Base-by-base conservation (phyloP, 306 rosid genomes). In the Cucurbita ficifolia region DNA sequence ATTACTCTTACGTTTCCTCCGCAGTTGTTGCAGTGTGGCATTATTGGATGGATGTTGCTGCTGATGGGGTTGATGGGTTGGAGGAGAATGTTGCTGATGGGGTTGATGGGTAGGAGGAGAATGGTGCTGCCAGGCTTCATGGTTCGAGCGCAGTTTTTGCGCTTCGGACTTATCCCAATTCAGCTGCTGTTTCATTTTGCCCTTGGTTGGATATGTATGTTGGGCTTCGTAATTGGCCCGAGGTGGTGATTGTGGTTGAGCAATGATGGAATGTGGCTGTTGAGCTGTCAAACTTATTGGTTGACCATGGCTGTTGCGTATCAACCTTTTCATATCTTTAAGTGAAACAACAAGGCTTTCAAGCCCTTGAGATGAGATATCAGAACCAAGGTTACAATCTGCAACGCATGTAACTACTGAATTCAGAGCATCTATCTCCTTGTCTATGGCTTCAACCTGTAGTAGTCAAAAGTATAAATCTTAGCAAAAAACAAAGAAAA, bases 391-490 rank as follows among this genome's bases (percentile, higher is more conserved):
- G 13, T 77, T 73, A 81, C 81, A 64, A n/a, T 85, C 88, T 52
- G 74, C 69, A 35, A 88, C 75, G 79, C 88, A 88, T 65, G 61
- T 36, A 22, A 81, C 57, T 40, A 79, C 84, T 3, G 45, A 54
- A 51, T 16, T 21, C 36, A 88, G 80, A 65, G 69, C 81, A 55
- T 50, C 79, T 50, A 85, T 70, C 73, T 86, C 88, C 13, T 18
- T 22, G 46, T 83, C 84, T 24, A 60, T 22, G 50, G 60, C 81
- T 79, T 42, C 70, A 63, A 63, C 78, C 96, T 88, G 88, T 48
- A 21, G 45, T 5, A 58, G 33, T 13, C 40, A 60, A 33, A 33
- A 42, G 21, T 10, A 45, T 0, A 16, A 1, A n/a, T 42, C 13
- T 55, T 6, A 73, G 67, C 48, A 42, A 2, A 17, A 13, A 54